These are phyloP conservation scores for Solanum medicagineum DNA, from an alignment of 257 asterid genomes.

Conservation along the genomic window DNA sequence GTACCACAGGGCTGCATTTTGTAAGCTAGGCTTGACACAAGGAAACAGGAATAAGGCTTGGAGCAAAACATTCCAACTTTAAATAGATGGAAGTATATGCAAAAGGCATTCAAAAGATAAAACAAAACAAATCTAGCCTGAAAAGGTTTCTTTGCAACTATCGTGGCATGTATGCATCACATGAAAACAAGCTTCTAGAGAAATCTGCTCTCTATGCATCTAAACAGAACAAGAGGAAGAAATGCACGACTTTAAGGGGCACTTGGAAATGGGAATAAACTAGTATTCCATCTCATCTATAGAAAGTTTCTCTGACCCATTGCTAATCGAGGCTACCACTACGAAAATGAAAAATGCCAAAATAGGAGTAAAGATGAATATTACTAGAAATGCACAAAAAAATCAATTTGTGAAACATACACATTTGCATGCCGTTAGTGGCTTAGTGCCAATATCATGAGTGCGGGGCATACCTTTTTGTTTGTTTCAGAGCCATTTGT, in stretches of 20 bases:
- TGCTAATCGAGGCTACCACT: background rate
- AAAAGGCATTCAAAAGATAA: background rate
- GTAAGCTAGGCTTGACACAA: background rate
- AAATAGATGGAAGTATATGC: background rate
- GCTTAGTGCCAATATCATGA: background rate
- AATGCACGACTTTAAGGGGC: background rate
- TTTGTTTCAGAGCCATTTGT: background rate
- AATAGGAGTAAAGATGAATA: background rate
- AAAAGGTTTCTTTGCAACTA: background rate
- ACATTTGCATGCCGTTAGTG: too few species aligned
- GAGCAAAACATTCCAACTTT: background rate
- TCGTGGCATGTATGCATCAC: background rate
- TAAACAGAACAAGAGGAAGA: background rate
- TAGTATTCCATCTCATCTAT: background rate
- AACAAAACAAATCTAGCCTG: background rate
- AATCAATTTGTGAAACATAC: background rate
- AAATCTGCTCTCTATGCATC: background rate
- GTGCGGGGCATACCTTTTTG: background rate
- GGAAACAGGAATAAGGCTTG: background rate
- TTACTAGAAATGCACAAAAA: background rate
- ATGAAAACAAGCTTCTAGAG: background rate
- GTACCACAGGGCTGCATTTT: background rate
- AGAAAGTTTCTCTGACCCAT: background rate
- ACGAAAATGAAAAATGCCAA: background rate
- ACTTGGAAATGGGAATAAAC: background rate